Percentiles rank a stretch among this genome's conserved stretches.
These are phyloP conservation scores for Neonectria coccinea DNA, from an alignment of 2,329 filamentous ascomycete species.

Conservation along the genomic window DNA sequence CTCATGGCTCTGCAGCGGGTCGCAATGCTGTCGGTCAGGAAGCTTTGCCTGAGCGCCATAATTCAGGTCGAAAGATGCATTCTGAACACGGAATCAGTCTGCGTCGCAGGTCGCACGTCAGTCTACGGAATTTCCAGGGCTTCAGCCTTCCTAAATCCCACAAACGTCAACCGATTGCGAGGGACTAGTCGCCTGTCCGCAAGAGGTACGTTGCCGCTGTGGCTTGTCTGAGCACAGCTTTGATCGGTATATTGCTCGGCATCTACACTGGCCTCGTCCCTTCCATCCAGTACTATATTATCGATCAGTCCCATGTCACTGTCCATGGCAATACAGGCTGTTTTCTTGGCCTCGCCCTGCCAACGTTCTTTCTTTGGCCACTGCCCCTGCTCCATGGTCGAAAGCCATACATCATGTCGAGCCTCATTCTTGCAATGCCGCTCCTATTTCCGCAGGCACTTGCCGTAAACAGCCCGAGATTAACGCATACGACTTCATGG, in stretches of 20 bases:
- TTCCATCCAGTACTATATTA: slow-evolving; percentile 82
- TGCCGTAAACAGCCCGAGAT: slow-evolving; percentile 67
- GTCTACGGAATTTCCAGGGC: slow-evolving; percentile 60
- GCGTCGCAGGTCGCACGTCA: slow-evolving; percentile 65
- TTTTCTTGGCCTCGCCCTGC: slow-evolving; percentile 76
- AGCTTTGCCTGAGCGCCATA: slow-evolving; percentile 42
- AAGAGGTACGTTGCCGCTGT: slow-evolving; percentile 77
- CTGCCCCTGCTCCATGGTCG: slow-evolving; percentile 80
- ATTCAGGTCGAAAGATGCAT: slow-evolving; percentile 42
- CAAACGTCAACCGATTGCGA: slow-evolving; percentile 73
- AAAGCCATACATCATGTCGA: slow-evolving; percentile 79
- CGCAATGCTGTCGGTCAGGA: slow-evolving; percentile 39
- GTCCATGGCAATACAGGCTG: slow-evolving; percentile 80
- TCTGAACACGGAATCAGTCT: slow-evolving; percentile 57
- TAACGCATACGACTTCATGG: slow-evolving; percentile 67
- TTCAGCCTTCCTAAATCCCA: slow-evolving; percentile 67
- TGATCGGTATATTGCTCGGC: slow-evolving; percentile 77
- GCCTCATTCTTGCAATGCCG: slow-evolving; percentile 76
- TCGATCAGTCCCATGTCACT: slow-evolving; percentile 73
- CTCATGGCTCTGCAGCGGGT: slow-evolving; percentile 18
- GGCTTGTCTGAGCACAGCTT: slow-evolving; percentile 78
- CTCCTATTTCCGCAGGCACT: slow-evolving; percentile 82
- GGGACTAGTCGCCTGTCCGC: slow-evolving; percentile 75
- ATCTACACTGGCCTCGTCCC: slow-evolving; percentile 84
- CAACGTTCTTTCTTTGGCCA: slow-evolving; percentile 79